Evolutionary conservation across 352 stramenopile genomes (phyloP).

Genomic region (Globisporangium spinosum): DNA sequence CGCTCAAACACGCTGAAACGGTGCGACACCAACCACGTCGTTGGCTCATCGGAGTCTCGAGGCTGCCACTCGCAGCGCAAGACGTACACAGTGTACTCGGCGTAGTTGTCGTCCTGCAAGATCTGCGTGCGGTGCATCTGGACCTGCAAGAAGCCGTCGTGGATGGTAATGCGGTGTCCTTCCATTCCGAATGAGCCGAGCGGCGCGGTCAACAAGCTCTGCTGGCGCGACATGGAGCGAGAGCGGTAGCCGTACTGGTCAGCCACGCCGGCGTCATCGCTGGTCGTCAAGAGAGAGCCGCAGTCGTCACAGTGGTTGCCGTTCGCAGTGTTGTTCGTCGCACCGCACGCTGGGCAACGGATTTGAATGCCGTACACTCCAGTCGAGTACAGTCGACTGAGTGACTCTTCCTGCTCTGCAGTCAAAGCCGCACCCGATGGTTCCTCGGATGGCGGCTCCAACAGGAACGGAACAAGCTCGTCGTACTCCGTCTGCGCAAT

Average conservation of each 20-base stretch:
- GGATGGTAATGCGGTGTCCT: conserved; percentile 74
- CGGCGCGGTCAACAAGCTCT: conserved; percentile 61
- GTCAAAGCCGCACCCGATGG: conserved; percentile 61
- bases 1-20: conserved; percentile 71
- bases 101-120: conserved; percentile 87
- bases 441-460: conserved; percentile 63
- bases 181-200: conserved; percentile 78
- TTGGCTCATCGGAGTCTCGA: conserved; percentile 47
- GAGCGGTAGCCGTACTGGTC: conserved; percentile 56
- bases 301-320: conserved; percentile 87
- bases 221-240: conserved; percentile 55
- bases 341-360: conserved; percentile 78
- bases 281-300: conserved; percentile 79
- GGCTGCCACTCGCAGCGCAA: conserved; percentile 82
- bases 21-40: conserved; percentile 68
- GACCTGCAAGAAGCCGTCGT: conserved; percentile 81
- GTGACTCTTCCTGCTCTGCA: conserved; percentile 78
- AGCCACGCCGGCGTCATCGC: conserved; percentile 46
- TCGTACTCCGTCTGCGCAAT: conserved; percentile 86
- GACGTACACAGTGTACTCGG: conserved; percentile 88
- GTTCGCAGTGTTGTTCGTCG: conserved; percentile 87
- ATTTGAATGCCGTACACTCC: conserved; percentile 86
- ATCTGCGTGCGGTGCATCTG: conserved; percentile 86
- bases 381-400: conserved; percentile 71
- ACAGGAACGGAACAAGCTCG: conserved; percentile 82